Base-by-base conservation (phyloP, 768 basidiomycete genomes). In the Hemileccinum impolitum region DNA sequence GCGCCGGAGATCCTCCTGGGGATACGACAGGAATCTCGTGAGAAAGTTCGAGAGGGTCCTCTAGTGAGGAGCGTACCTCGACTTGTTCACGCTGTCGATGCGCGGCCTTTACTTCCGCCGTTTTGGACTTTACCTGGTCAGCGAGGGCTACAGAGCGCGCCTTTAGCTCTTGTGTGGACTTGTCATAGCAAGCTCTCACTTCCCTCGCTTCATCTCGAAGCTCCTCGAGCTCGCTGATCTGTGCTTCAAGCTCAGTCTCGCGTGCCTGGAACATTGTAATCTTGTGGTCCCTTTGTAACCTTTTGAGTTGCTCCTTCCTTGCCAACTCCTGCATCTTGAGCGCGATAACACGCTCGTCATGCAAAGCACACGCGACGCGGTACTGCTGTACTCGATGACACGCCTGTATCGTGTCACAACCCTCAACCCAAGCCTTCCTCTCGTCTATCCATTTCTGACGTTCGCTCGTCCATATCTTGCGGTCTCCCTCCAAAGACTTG, bases 371-470 rank as follows among this genome's bases (percentile, higher is more conserved):
- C 14, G 72, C 72, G 25, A 81, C 72, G 41, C 76, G 74, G 43
- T 82, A 75, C 57, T 87, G 80, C n/a, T 78, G 78, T 51, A 87
- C 77, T 4, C 81, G 78, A 63, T 86, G 81, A 32, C 75, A 79
- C 10, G 77, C 72, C 55, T 87, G 76, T 19, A 90, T 68, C 13
- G 78, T 73, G 46, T 86, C 81, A 54, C 78, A 83, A 17, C 78
- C 82, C 53, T 79, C 76, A 11, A 73, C 75, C 85, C 85, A 87
- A 43, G 79, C 71, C 37, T 62, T 62, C 45, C 79, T 73, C 48
- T 87, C 82, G 9, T 63, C 69, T 47, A 75, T 71, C 77, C 76
- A 80, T 46, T 76, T 70, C 39, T 72, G 66, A 15, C 47, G 58
- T 46, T 64, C 54, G 12, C 30, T 41, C 30, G 14, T 43, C 60